Evolutionary conservation across 1,139 yeast species (phyloP).

Genomic region (Taiozyma sp.): DNA sequence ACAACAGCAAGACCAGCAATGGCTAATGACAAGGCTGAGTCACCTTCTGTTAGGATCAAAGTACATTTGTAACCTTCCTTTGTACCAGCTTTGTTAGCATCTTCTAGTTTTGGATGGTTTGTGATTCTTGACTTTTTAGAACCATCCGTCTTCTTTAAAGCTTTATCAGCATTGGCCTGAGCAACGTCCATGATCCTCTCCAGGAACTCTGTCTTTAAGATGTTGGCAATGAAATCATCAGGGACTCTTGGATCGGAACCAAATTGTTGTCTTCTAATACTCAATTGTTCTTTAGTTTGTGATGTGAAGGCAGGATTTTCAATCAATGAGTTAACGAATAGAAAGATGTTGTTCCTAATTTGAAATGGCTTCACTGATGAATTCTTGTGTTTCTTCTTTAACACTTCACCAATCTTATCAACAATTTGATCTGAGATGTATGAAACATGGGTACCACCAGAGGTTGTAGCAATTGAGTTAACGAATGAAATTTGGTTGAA

Average conservation of each 20-base stretch:
- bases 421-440: slow-evolving; percentile 83
- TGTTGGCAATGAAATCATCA: slow-evolving; percentile 69
- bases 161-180: slow-evolving; percentile 82
- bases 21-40: slow-evolving; percentile 90
- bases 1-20: slow-evolving; percentile 94
- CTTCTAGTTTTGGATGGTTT: slow-evolving; percentile 86
- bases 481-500: slow-evolving; percentile 97
- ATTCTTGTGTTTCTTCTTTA: slow-evolving; percentile 74
- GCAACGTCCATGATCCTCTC: slow-evolving; percentile 83
- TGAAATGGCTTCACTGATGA: slow-evolving; percentile 84
- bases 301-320: slow-evolving; percentile 98
- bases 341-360: slow-evolving; percentile 83
- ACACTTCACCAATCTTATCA: slow-evolving; percentile 62
- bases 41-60: slow-evolving; percentile 93
- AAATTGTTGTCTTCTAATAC: slow-evolving; percentile 84
- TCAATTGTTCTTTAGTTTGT: slow-evolving; percentile 94
- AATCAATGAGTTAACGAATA: slow-evolving; percentile 87
- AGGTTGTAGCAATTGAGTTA: slow-evolving; percentile 94
- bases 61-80: slow-evolving; percentile 90
- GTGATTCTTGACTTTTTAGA: slow-evolving; percentile 80
- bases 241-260: slow-evolving; percentile 80
- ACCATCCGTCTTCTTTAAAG: slow-evolving; percentile 89
- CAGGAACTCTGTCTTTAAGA: slow-evolving; percentile 74
- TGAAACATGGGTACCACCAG: slow-evolving; percentile 96
- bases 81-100: slow-evolving; percentile 97